Base-by-base conservation (phyloP, 345 rosid genomes). In the Populus pruinosa region DNA sequence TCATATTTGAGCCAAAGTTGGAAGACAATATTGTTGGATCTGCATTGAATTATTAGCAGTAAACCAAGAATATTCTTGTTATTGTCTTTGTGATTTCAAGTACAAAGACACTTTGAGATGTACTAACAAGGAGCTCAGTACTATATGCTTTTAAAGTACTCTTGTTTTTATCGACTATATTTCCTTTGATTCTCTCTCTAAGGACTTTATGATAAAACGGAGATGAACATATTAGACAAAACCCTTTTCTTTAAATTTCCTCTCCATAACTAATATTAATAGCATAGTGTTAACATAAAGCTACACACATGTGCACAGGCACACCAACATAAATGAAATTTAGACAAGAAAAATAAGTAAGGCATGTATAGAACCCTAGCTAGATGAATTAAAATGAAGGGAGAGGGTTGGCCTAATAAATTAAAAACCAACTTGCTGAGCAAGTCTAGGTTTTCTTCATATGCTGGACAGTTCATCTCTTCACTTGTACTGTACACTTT, bases 381-480 rank as follows among this genome's bases (percentile, higher is more conserved):
- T 47, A 4, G 53, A 6, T 23, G 25, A 59, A n/a, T 29, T 25
- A 59, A 23, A 9, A 59, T 23, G 63, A 59, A 59, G 29, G 63
- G 29, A 23, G 11, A 59, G 23, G 23, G 63, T 3, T 23, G 29
- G 63, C 63, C 63, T 23, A 11, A n/a, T 27, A 23, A 56, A 56
- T n/a, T 9, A n/a, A 56, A 56, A 53, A n/a, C 1, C 2, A 56
- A 56, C 63, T 21, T 23, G 63, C 63, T 23, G 63, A 59, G 63
- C 8, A 59, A 23, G 63, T 56, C 62, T 56, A n/a, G 10, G 63
- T 59, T 59, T 16, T 71, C 66, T 61, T 29, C 55, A 44, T 23
- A 76, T 84, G 85, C 65, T 79, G 75, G 85, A 81, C 79, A 76
- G 81, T 76, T 84, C 83, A 79, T 72, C 25, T 62, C 62, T 62